Conservation (phyloP, 2,329 filamentous ascomycete species). For the Bretziella fagacearum region DNA sequence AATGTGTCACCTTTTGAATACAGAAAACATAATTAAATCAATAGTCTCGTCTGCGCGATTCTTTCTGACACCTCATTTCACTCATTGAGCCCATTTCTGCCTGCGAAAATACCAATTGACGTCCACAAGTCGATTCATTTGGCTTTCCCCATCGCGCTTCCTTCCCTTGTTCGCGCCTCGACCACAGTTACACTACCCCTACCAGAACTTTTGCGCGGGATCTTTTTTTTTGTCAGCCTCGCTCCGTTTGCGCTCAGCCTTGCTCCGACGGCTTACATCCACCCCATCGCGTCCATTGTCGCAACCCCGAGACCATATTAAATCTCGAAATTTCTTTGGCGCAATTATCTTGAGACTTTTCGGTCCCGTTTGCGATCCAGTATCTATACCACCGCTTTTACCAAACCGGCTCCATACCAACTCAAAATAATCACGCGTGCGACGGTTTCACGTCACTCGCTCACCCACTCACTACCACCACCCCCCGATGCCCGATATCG, state of each 20-base stretch:
- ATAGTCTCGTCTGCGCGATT: no score
- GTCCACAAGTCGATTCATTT: not conserved
- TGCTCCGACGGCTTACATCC: constrained; percentile 11
- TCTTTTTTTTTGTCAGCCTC: constrained; percentile 9
- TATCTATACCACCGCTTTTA: no score
- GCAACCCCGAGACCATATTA: no score
- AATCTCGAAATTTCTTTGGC: no score
- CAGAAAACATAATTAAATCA: no score
- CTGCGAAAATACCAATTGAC: not conserved
- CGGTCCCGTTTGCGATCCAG: not conserved
- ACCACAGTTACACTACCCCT: not conserved
- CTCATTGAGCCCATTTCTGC: not conserved
- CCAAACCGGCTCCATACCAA: no score
- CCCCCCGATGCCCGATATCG: constrained; percentile 47
- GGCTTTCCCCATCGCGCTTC: not conserved
- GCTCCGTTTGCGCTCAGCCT: constrained; percentile 6
- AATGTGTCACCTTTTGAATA: no score
- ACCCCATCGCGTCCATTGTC: constrained; percentile 10
- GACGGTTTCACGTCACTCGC: not conserved
- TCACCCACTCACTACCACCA: no score
- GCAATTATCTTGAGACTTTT: no score
- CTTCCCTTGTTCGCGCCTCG: constrained; percentile 1
- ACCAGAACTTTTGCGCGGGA: not conserved
- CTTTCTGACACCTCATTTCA: no score
- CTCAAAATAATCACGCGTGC: not conserved